phyloP scores from a whole-genome alignment of 1,139 yeast genomes.

The Kurtzmaniella quercitrusa region DNA sequence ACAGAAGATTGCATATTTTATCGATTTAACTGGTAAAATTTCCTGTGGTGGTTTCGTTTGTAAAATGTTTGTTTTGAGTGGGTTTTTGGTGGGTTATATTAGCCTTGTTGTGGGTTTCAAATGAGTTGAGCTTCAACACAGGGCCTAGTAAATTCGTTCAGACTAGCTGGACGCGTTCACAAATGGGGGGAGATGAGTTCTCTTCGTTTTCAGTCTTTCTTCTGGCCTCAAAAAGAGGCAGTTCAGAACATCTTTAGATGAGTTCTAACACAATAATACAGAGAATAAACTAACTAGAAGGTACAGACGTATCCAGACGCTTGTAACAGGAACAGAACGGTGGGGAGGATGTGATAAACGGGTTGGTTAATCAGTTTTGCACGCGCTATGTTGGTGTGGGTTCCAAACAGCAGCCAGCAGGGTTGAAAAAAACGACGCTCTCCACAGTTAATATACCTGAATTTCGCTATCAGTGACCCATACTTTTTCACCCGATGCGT shows the following conservation, averaged over 20 bases:
- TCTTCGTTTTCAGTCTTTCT: not conserved
- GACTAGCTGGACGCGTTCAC: too few relatives aligned
- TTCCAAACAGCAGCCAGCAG: not conserved
- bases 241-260: not conserved
- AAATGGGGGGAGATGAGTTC: too few relatives aligned
- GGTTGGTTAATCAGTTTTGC: not conserved
- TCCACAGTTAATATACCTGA: not conserved
- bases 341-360: not conserved
- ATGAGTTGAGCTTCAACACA: too few relatives aligned
- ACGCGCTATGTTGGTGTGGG: not conserved
- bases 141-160: too few relatives aligned
- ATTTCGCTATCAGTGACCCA: constrained; percentile 1
- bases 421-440: not conserved
- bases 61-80: too few relatives aligned
- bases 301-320: constrained; percentile 3
- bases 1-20: not conserved
- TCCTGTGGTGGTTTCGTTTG: too few relatives aligned
- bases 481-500: not conserved
- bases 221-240: not conserved
- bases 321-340: not conserved
- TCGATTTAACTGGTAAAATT: too few relatives aligned
- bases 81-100: too few relatives aligned
- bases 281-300: not conserved
- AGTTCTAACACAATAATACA: not conserved
- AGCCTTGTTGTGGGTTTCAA: too few relatives aligned